Conservation (phyloP, 192 early-diverging fungal genomes). For the Podila verticillata region DNA sequence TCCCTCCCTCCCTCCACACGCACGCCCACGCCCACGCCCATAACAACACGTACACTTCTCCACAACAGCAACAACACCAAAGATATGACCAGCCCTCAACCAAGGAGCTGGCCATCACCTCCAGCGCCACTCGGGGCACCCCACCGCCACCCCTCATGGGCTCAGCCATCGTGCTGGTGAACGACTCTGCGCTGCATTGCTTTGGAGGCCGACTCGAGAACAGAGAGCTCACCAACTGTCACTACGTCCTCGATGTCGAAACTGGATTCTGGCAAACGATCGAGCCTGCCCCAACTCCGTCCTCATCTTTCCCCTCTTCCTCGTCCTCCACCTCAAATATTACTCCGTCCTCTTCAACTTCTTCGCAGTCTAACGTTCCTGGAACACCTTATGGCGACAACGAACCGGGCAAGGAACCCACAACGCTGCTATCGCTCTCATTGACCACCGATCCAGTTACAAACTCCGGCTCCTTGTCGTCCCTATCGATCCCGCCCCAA, state of each 20-base stretch:
- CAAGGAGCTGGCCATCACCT: slow-evolving; percentile 18
- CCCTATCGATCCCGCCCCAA: slow-evolving; percentile 4
- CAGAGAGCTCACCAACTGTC: slow-evolving; percentile 16
- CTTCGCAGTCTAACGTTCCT: neutral
- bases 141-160: slow-evolving; percentile 18
- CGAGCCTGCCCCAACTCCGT: neutral
- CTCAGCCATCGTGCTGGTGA: slow-evolving; percentile 19
- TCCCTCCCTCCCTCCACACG: neutral
- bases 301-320: neutral
- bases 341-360: neutral
- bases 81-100: slow-evolving; percentile 7
- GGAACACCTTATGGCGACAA: neutral
- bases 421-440: slow-evolving; percentile 16
- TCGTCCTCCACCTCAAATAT: neutral
- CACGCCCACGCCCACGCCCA: neutral
- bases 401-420: slow-evolving; percentile 1
- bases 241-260: slow-evolving; percentile 25
- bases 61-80: slow-evolving; percentile 3
- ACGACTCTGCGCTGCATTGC: slow-evolving; percentile 9
- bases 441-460: slow-evolving; percentile 16
- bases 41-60: neutral
- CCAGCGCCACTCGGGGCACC: slow-evolving; percentile 3
- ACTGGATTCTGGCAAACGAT: slow-evolving; percentile 10
- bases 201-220: slow-evolving; percentile 23
- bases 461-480: neutral